phyloP scores from a whole-genome alignment of 805 yeast species.

The Ogataea allantospora region DNA sequence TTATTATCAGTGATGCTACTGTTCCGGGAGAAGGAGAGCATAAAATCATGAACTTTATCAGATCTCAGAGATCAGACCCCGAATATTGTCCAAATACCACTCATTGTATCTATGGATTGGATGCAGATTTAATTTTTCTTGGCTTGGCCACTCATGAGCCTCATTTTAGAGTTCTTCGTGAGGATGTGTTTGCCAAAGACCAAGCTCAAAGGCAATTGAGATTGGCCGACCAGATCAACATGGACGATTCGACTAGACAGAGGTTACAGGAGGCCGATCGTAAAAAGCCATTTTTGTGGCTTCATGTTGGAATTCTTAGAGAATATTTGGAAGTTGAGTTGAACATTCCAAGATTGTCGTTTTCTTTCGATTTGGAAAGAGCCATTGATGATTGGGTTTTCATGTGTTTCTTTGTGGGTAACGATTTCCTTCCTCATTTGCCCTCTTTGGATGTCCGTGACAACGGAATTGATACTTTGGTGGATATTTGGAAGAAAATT shows the following conservation, averaged over 20 bases:
- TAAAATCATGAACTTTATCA: slow-evolving; percentile 92
- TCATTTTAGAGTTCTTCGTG: slow-evolving; percentile 88
- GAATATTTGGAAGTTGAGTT: slow-evolving; percentile 87
- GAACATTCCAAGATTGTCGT: slow-evolving; percentile 62
- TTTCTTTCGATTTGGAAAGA: slow-evolving; percentile 84
- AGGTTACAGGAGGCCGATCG: slow-evolving; percentile 42
- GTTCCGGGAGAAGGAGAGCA: slow-evolving; percentile 99
- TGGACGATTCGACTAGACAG: slow-evolving; percentile 58
- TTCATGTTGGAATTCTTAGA: slow-evolving; percentile 81
- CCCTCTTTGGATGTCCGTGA: slow-evolving; percentile 95
- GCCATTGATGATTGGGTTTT: slow-evolving; percentile 99
- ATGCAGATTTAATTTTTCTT: slow-evolving; percentile 94
- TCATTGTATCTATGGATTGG: slow-evolving; percentile 97
- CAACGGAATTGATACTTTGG: slow-evolving; percentile 81
- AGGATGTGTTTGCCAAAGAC: slow-evolving; percentile 90
- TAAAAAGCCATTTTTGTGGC: slow-evolving; percentile 89
- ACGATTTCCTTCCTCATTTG: slow-evolving; percentile 95
- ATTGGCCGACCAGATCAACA: slow-evolving; percentile 48
- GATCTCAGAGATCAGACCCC: slow-evolving; percentile 85
- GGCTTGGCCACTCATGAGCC: slow-evolving; percentile 98
- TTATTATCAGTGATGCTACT: slow-evolving; percentile 89
- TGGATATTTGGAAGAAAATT: slow-evolving; percentile 77
- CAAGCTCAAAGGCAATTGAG: slow-evolving; percentile 42
- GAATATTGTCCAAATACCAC: slow-evolving; percentile 87
- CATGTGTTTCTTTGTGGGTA: slow-evolving; percentile 98